A percentile compares a stretch with the other conserved stretches of the same genome.
Evolutionary conservation across 129 eudicot species (phyloP).

Genomic region (Flaveria bidentis): DNA sequence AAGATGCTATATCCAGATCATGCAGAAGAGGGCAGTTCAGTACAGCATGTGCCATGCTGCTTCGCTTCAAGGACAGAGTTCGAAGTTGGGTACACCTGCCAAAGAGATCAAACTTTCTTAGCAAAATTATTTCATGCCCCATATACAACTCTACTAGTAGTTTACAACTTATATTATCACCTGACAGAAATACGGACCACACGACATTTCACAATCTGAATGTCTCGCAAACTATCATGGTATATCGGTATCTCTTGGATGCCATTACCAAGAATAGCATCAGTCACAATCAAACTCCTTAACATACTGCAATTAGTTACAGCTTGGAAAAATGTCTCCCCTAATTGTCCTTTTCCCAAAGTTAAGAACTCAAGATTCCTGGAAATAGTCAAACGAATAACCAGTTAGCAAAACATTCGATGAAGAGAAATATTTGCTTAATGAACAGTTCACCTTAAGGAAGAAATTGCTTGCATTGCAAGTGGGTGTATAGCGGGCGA

Average conservation of each 20-base stretch:
- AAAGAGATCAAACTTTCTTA: constrained; percentile 14
- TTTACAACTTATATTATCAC: constrained; percentile 39
- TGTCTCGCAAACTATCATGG: constrained; percentile 74
- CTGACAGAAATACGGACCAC: constrained; percentile 86
- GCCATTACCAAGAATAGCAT: constrained; percentile 88
- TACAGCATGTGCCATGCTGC: constrained; percentile 91
- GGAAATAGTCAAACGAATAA: constrained; percentile 34
- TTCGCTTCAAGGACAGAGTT: constrained; percentile 86
- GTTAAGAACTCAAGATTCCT: constrained; percentile 83
- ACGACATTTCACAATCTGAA: constrained; percentile 85
- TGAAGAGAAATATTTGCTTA: not conserved
- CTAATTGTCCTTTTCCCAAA: constrained; percentile 84
- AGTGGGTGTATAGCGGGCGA: constrained; percentile 62
- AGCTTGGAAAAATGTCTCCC: constrained; percentile 78
- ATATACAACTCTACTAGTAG: not conserved
- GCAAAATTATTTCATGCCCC: constrained; percentile 7
- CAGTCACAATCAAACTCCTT: constrained; percentile 67
- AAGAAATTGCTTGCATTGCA: constrained; percentile 73
- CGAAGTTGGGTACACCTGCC: constrained; percentile 93
- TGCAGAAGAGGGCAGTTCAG: constrained; percentile 84
- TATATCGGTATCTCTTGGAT: constrained; percentile 74
- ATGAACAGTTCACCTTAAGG: constrained; percentile 55
- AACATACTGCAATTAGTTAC: constrained; percentile 72
- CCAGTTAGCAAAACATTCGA: constrained; percentile 10
- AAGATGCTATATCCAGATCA: constrained; percentile 89